Base-by-base conservation (phyloP, 2,329 filamentous ascomycete species). In the Diaporthe nobilis region DNA sequence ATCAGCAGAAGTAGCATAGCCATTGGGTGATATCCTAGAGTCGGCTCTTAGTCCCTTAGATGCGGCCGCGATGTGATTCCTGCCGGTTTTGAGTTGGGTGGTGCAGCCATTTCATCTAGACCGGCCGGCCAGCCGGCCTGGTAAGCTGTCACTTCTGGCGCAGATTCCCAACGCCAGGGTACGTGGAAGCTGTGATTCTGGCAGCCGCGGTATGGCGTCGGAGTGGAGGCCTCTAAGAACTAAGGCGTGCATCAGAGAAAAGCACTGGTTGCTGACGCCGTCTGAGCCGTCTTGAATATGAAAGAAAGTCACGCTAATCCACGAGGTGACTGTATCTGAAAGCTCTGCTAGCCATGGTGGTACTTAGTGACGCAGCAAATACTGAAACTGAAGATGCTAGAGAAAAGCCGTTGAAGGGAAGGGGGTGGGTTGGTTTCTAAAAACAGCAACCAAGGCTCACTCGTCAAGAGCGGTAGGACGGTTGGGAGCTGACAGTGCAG, bases 401-500 rank as follows among this genome's bases (percentile, higher is more conserved):
- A 61, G 42, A 51, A 65, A 72, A 58, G 70, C 57, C 44, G 47
- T 72, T 72, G 70, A 72, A 25, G 15, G 31, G 44, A 34, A 34
- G 55, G 51, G 22, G 20, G 13, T 20, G 55, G 17, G 47, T 42
- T 44, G 22, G 34, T 63, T 72, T 72, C 71, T 72, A 72, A 72
- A 72, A 72, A 72, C 44, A 63, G 71, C 20, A 53, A 25, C 71
- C 22, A 20, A 53, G 3, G 25, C 12, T 53, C 47, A 20, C 12
- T 8, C 31, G 31, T 37, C 31, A 37, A 68, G 8, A 31, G 31
- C 55, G 53, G 53, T 10, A 34, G 44, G 28, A 15, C n/a, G 13
- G 60, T 65, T 31, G 31, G 31, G 31, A 17, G 39, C 42, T 49
- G 65, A 55, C 49, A 70, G 65, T 70, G 65, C 49, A 55, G 49